Base-by-base conservation (phyloP, 2,329 filamentous ascomycete genomes). In the Ophiostoma piceae region DNA sequence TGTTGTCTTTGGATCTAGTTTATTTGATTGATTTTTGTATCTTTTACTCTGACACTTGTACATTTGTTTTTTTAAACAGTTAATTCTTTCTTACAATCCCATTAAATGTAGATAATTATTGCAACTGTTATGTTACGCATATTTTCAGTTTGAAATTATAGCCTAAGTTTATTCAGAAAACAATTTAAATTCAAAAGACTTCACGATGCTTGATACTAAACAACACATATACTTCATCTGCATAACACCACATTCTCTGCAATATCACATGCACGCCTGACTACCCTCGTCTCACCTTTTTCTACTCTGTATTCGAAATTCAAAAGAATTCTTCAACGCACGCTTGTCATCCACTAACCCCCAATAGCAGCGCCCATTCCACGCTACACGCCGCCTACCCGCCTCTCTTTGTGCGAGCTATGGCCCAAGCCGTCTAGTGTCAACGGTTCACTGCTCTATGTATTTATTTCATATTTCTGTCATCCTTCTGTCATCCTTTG, bases 351-450 rank as follows among this genome's bases (percentile, higher is more conserved):
- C 51, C 51, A 22, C n/a, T 26, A 57, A 26, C n/a, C n/a, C 51
- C 22, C n/a, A 57, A 57, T 14, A 57, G 12, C 22, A 11, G 11
- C n/a, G 11, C 11, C 51, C 51, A 57, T 57, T 57, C 51, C 51
- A 57, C 51, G 51, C 51, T 57, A 57, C 51, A 47, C 19, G 43
- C 51, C 51, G 11, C n/a, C 51, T 57, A 26, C 51, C 51, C n/a
- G 51, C 3, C 11, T 4, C 11, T 22, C 51, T 26, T 57, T 57
- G 51, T 26, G 22, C 9, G 16, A 26, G n/a, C 51, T 57, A 47
- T 57, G 51, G n/a, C 51, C 22, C 12, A 26, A 26, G 51, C 43
- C 16, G 51, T 26, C 51, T 57, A 57, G 51, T 57, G 22, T 22
- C 22, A 47, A 47, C n/a, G 8, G 51, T n/a, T 26, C 11, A 26